These are phyloP conservation scores for Picocystis sp. DNA, from an alignment of 163 green algal species.

Conservation along the genomic window DNA sequence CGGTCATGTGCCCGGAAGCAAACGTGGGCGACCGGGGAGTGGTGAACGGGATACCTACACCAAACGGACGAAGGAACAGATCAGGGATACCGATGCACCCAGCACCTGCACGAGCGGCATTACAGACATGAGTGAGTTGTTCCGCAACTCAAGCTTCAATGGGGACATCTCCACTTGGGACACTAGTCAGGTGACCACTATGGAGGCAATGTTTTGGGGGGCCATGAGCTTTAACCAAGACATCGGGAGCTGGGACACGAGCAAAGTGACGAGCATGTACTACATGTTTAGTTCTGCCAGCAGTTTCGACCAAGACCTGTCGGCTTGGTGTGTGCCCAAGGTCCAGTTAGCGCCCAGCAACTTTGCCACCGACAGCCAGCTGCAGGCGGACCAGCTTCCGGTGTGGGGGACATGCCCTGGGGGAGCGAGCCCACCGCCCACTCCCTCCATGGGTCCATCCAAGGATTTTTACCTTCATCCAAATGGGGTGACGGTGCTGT, in stretches of 20 bases:
- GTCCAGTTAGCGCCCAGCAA: too few relatives aligned
- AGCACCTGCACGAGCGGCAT: constrained; percentile 7
- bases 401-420: too few relatives aligned
- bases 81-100: constrained; percentile 7
- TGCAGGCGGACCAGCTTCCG: too few relatives aligned
- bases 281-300: constrained; percentile 1
- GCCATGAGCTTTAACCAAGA: too few relatives aligned
- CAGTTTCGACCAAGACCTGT: background rate
- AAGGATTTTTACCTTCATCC: too few relatives aligned
- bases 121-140: constrained; percentile 11
- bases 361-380: too few relatives aligned
- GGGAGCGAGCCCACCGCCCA: too few relatives aligned
- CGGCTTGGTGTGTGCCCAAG: background rate
- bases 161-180: constrained; percentile 4
- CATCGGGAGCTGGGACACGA: background rate
- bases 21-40: too few relatives aligned
- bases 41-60: constrained; percentile 1
- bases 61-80: background rate
- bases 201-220: too few relatives aligned
- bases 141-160: constrained; percentile 5
- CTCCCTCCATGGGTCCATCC: too few relatives aligned
- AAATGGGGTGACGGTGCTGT: too few relatives aligned
- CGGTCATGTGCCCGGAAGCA: background rate
- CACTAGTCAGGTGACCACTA: constrained; percentile 1
- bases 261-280: too few relatives aligned